Evolutionary conservation across 2,329 filamentous ascomycete genomes (phyloP), one percentile per base, ranked within the genome.

Genomic region (Gnomoniopsis smithogilvyi): DNA sequence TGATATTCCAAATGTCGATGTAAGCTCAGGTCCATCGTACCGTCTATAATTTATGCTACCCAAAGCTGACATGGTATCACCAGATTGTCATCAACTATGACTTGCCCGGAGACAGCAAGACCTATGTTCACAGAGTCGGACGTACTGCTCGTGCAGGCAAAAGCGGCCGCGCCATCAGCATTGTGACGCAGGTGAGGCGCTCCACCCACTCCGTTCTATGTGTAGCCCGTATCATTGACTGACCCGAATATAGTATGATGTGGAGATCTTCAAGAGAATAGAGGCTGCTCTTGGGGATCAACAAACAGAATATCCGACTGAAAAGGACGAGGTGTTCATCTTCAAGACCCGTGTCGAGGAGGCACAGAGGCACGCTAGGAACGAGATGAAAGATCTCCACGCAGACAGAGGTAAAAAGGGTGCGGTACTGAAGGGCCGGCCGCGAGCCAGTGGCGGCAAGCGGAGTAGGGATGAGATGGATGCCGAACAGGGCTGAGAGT

Each of bases 1-100:
- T 7, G 93, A 97, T 78, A 96, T 97, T 50, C 92, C 92, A 14
- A 89, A 86, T n/a, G 92, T 97, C 14, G 92, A 96, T 64, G 54
- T 56, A 77, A 56, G 33, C 36, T 51, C 8, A 17, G 17, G 19
- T 47, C 17, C 15, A 19, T 2, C 24, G 24, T 6, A 36, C 43
- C 21, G 26, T 38, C 14, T 7, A 2, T 38, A 10, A 2, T 3
- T 22, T 12, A 14, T 19, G 26, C 19, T 24, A 33, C 33, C n/a
- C 19, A 45, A 47, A n/a, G 11, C 26, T 22, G 33, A 33, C 34
- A 10, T 6, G 14, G 10, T 3, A 14, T 47, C 19, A 7, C 19
- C 19, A 51, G 54, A 45, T 61, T 6, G 58, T 64, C n/a, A 26
- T 62, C 21, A 61, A 63, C 46, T 90, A 88, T 65, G 92, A 96